phyloP scores from a whole-genome alignment of 148 eudicot genomes.

The Rhododendron vialii region DNA sequence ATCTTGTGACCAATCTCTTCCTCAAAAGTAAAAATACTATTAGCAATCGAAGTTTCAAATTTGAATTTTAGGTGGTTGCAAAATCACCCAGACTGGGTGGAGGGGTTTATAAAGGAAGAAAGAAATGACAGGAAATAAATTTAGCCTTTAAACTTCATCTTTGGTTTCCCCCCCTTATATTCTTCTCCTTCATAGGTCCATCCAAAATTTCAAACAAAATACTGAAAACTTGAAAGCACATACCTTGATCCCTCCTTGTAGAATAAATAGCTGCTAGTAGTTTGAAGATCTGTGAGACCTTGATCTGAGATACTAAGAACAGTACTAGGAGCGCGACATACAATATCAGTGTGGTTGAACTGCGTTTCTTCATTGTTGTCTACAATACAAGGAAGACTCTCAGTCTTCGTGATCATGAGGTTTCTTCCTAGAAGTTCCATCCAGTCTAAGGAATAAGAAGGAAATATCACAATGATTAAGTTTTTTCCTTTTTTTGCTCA shows the following conservation, averaged over 20 bases:
- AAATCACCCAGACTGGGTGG: background rate
- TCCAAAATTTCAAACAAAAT: background rate
- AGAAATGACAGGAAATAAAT: background rate
- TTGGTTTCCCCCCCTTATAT: background rate
- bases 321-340: background rate
- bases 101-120: background rate
- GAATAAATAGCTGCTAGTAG: slow-evolving; percentile 4
- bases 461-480: background rate
- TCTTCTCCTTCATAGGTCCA: background rate
- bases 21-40: background rate
- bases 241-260: background rate
- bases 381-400: background rate
- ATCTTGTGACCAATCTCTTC: background rate
- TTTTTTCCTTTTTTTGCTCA: background rate
- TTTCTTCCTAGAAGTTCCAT: background rate
- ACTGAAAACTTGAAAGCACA: background rate
- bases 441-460: background rate
- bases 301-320: slow-evolving; percentile 13
- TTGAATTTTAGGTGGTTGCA: background rate
- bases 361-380: slow-evolving; percentile 16
- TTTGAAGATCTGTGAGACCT: slow-evolving; percentile 6
- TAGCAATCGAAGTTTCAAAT: background rate
- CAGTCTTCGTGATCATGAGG: background rate
- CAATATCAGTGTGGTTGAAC: background rate
- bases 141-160: background rate